Evolutionary conservation across 2,329 filamentous ascomycete species (phyloP).

Genomic region (Fusarium oxysporum): DNA sequence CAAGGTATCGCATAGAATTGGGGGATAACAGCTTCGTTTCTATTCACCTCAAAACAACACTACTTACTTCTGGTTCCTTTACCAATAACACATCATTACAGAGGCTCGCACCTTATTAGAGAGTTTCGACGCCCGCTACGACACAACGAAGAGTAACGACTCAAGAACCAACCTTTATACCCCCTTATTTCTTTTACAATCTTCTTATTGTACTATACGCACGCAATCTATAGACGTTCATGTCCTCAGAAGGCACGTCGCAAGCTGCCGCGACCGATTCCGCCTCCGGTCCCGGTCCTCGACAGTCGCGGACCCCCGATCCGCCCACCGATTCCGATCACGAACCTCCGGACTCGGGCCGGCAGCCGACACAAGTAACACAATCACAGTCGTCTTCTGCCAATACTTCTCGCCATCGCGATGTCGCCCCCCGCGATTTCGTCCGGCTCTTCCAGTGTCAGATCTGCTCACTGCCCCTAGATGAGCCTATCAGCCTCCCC

Average conservation of each 20-base stretch:
- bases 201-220: background rate
- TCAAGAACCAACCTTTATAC: background rate
- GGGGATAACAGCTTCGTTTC: background rate
- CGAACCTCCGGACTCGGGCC: conserved; percentile 17
- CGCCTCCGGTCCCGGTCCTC: conserved; percentile 26
- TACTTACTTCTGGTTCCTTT: background rate
- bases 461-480: conserved; percentile 75
- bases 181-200: background rate
- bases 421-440: conserved; percentile 46
- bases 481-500: conserved; percentile 78
- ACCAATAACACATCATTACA: background rate
- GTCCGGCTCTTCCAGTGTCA: conserved; percentile 82
- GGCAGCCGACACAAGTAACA: conserved; percentile 12
- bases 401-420: conserved; percentile 11
- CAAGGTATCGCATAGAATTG: conserved; percentile 8
- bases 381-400: conserved; percentile 17
- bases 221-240: conserved; percentile 30
- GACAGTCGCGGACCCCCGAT: conserved; percentile 6
- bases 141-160: conserved; percentile 6
- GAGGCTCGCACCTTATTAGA: conserved; percentile 42
- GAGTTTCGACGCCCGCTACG: conserved; percentile 36
- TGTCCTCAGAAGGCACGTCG: conserved; percentile 35
- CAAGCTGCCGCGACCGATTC: conserved; percentile 22
- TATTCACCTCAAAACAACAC: conserved; percentile 1
- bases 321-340: conserved; percentile 11